A percentile compares a stretch with the other conserved stretches of the same genome.
These are phyloP conservation scores for Entomophthora muscae DNA, from an alignment of 371 early-diverging fungal species.

Conservation along the genomic window DNA sequence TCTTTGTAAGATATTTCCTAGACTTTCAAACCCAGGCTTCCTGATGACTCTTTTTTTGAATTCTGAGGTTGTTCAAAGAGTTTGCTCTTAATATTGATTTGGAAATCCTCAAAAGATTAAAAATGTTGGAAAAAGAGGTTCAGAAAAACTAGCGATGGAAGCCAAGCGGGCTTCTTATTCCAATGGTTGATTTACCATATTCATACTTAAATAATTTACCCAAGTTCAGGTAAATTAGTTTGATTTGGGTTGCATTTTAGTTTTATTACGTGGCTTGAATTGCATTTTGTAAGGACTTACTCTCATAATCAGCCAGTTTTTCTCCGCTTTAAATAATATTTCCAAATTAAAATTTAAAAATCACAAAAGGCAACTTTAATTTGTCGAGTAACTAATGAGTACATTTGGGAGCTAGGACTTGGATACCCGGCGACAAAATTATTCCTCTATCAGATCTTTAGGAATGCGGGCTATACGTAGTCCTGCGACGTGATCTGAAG, in stretches of 20 bases:
- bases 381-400: not conserved
- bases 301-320: not conserved
- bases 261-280: not conserved
- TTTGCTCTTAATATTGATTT: not conserved
- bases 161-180: not conserved
- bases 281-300: not conserved
- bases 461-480: not conserved
- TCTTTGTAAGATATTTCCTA: too few species aligned
- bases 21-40: too few species aligned
- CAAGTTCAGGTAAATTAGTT: not conserved
- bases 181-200: not conserved
- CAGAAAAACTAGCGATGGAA: not conserved
- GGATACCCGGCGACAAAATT: not conserved
- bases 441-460: not conserved
- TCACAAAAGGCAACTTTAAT: not conserved
- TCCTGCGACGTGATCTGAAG: not conserved
- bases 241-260: not conserved
- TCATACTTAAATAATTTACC: not conserved
- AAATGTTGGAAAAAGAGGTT: not conserved
- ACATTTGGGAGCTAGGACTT: not conserved
- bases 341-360: not conserved
- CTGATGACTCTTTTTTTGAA: too few species aligned
- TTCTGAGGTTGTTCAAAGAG: too few species aligned
- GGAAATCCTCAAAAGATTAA: not conserved
- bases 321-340: too few species aligned